Evolutionary conservation across 192 early-diverging fungal genomes (phyloP).

Genomic region (Spinellus fusiger): DNA sequence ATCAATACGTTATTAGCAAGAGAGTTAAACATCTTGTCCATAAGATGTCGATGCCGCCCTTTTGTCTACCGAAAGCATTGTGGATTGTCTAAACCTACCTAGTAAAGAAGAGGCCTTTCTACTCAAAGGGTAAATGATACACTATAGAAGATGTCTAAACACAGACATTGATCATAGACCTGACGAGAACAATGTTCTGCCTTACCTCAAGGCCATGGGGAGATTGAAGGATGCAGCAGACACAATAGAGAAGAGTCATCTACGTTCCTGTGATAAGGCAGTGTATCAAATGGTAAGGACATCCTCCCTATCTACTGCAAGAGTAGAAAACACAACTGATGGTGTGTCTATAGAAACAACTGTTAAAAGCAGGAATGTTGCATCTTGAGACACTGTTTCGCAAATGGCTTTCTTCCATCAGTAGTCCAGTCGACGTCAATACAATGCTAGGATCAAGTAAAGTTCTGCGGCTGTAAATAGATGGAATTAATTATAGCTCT

Average conservation of each 20-base stretch:
- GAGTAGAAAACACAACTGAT: background rate
- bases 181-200: slow-evolving; percentile 43
- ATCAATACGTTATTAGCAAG: background rate
- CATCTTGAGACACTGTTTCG: slow-evolving; percentile 54
- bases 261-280: slow-evolving; percentile 39
- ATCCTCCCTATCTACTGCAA: too few relatives aligned
- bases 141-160: background rate
- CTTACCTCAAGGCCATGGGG: slow-evolving; percentile 55
- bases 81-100: slow-evolving; percentile 63
- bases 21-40: background rate
- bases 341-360: slow-evolving; percentile 30
- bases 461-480: background rate
- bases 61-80: slow-evolving; percentile 50
- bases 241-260: slow-evolving; percentile 24
- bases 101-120: slow-evolving; percentile 61
- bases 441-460: slow-evolving; percentile 17
- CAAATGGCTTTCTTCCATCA: slow-evolving; percentile 38
- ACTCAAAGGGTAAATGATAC: slow-evolving; percentile 47
- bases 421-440: slow-evolving; percentile 36
- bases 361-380: slow-evolving; percentile 45
- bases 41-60: slow-evolving; percentile 66
- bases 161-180: slow-evolving; percentile 31
- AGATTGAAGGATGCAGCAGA: slow-evolving; percentile 46
- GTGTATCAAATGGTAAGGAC: slow-evolving; percentile 36
- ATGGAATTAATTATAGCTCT: background rate